Conservation (phyloP, 202 grass and related monocot species). For the Setaria viridis region DNA sequence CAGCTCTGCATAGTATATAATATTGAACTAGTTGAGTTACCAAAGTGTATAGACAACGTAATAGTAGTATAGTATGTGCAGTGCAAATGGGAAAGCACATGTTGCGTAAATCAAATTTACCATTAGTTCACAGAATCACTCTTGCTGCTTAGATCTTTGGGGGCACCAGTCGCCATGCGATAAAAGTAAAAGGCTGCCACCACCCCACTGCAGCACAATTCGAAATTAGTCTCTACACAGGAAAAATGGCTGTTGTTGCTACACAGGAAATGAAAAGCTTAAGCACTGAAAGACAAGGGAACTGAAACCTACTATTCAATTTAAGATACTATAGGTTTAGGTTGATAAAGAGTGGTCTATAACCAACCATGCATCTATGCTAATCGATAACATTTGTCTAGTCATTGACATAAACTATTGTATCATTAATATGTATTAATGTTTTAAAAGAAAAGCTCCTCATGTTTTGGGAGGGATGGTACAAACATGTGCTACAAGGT, state of each 20-base stretch:
- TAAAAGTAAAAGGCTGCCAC: conserved; percentile 64
- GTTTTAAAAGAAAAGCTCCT: conserved; percentile 1
- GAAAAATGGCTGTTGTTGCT: background rate
- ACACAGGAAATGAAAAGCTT: conserved; percentile 17
- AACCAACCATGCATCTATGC: background rate
- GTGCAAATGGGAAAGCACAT: conserved; percentile 4
- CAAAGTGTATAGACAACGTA: background rate
- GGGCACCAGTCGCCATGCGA: conserved; percentile 41
- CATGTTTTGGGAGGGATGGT: conserved; percentile 17
- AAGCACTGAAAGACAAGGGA: conserved; percentile 28
- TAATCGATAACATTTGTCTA: background rate
- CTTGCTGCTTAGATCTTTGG: conserved; percentile 43
- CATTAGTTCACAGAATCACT: conserved; percentile 50
- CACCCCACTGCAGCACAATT: conserved; percentile 61
- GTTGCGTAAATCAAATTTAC: conserved; percentile 26
- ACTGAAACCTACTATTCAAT: background rate
- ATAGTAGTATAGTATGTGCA: background rate
- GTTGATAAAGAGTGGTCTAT: background rate
- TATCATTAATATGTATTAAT: background rate
- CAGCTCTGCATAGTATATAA: conserved; percentile 7
- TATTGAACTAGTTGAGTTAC: conserved; percentile 18
- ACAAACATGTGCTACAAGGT: background rate
- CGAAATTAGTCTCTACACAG: conserved; percentile 4
- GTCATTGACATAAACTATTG: background rate
- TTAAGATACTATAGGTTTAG: background rate